These are phyloP conservation scores for Geranium rotundifolium DNA, from an alignment of 345 rosid species.

Conservation along the genomic window DNA sequence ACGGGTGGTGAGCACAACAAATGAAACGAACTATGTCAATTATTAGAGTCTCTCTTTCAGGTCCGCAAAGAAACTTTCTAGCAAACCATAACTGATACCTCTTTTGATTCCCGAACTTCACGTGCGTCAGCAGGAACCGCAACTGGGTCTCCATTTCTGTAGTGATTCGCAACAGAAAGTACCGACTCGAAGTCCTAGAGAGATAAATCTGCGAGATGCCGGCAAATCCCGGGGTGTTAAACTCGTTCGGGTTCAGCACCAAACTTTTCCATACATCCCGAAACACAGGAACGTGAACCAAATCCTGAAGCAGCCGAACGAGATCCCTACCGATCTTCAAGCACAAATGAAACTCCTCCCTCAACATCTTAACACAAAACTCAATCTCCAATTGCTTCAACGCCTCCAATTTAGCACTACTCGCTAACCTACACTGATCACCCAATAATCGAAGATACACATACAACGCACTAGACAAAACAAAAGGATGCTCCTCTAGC, in stretches of 20 bases:
- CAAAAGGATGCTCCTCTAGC: constrained; percentile 42
- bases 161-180: constrained; percentile 48
- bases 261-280: constrained; percentile 53
- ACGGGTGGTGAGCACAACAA: constrained; percentile 65
- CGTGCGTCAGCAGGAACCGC: constrained; percentile 61
- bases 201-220: constrained; percentile 38
- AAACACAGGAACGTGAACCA: constrained; percentile 61
- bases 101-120: constrained; percentile 64
- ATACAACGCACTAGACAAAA: constrained; percentile 54
- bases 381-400: constrained; percentile 50
- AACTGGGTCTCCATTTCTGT: constrained; percentile 66
- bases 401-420: constrained; percentile 21
- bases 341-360: constrained; percentile 45
- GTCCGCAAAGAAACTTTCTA: constrained; percentile 41
- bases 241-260: constrained; percentile 31
- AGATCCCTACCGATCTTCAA: constrained; percentile 73
- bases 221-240: constrained; percentile 27
- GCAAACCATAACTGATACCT: constrained; percentile 70
- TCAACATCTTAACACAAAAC: constrained; percentile 70
- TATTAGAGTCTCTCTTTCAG: constrained; percentile 47
- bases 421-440: constrained; percentile 48
- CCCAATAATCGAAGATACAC: constrained; percentile 53
- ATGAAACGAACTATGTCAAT: constrained; percentile 65
- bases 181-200: constrained; percentile 55
- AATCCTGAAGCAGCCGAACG: constrained; percentile 55